Base-by-base conservation (phyloP, 306 rosid genomes). In the Quercus robur region DNA sequence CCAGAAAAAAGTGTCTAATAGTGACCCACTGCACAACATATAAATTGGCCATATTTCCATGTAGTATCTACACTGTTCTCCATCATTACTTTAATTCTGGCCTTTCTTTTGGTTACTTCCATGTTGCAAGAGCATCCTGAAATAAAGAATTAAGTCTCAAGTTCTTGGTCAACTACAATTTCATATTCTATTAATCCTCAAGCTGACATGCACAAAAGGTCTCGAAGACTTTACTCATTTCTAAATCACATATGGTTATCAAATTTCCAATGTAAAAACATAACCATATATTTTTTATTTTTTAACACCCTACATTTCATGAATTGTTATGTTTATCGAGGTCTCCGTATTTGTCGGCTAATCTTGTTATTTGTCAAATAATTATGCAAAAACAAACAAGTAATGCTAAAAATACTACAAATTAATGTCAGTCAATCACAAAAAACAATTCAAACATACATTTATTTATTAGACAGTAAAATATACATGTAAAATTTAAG, bases 81-180 rank as follows among this genome's bases (percentile, higher is more conserved):
- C 76, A 72, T 46, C 19, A 28, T 5, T 28, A 2, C 46, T 33
- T 66, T 18, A 67, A 33, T n/a, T 67, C 49, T 82, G 83, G 35
- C 20, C 30, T 77, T 26, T 57, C 31, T 58, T 57, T 77, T 82
- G 87, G 79, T 82, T 78, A 77, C 59, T 80, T 79, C 67, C 71
- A 58, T 58, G 62, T 78, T 25, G 75, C 75, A 83, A 84, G 83
- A 78, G 87, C 81, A 81, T 86, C 88, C 41, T 8, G 9, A 64
- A 73, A 78, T 61, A 31, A 67, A 5, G 57, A 76, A 44, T 19
- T 7, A 14, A 59, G 57, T 52, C 69, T 28, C 78, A 82, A 71
- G 14, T 73, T 33, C 57, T 78, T 75, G 81, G 87, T 84, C 87
- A 89, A 89, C 88, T 69, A 35, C 41, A 56, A 5, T 23, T 70